Evolutionary conservation across 768 basidiomycete species (phyloP).

Genomic region (Psilocybe azurescens): DNA sequence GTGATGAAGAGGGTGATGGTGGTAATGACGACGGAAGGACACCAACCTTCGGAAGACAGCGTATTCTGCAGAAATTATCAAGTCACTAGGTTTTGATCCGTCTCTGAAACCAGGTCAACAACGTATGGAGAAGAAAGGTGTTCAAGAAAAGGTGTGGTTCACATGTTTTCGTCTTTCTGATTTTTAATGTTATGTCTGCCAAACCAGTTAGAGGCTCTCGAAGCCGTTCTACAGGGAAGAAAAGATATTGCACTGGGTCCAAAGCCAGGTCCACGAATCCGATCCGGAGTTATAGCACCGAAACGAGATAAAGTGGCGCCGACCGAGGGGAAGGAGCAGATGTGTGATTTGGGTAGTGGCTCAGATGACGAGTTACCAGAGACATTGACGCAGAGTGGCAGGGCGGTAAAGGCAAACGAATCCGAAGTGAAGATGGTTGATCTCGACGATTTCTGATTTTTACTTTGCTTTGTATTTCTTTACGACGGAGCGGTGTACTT

Average conservation of each 20-base stretch:
- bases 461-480: neutral
- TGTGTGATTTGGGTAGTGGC: conserved; percentile 23
- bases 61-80: conserved; percentile 72
- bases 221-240: conserved; percentile 53
- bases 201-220: conserved; percentile 60
- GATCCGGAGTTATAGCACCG: conserved; percentile 59
- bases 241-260: conserved; percentile 65
- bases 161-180: neutral
- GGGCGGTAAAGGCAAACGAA: conserved; percentile 5
- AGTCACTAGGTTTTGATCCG: conserved; percentile 82
- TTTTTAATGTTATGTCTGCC: neutral
- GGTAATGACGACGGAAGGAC: conserved; percentile 22
- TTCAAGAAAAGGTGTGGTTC: conserved; percentile 62
- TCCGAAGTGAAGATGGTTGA: conserved; percentile 44
- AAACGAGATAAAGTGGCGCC: conserved; percentile 17
- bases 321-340: neutral
- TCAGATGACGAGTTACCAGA: conserved; percentile 34
- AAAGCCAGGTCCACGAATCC: conserved; percentile 64
- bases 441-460: conserved; percentile 45
- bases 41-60: conserved; percentile 26
- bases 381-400: conserved; percentile 1
- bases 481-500: neutral
- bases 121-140: conserved; percentile 41
- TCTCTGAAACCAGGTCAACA: conserved; percentile 57
- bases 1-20: conserved; percentile 17